Percentiles rank a stretch among this genome's conserved stretches.
Evolutionary conservation across 2,329 filamentous ascomycete species (phyloP).

Genomic region (Dryadomyces quercus-mongolicae): DNA sequence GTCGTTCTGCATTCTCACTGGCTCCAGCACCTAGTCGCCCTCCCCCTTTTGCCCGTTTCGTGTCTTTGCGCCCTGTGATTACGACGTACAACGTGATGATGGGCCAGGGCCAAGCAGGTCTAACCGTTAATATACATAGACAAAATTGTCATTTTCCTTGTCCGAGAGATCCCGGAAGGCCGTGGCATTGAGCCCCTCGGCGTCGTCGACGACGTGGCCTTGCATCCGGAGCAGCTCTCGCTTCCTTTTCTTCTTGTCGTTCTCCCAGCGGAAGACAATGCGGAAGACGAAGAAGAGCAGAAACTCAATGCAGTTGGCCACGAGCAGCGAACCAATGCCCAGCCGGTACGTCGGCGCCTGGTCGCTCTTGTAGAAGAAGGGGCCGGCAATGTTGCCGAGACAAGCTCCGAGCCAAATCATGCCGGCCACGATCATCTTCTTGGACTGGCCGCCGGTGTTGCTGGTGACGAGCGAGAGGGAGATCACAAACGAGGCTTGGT

Average conservation of each 20-base stretch:
- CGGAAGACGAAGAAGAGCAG: too few species aligned
- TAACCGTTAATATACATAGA: too few species aligned
- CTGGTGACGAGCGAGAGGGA: conserved; percentile 32
- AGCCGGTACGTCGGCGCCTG: conserved; percentile 30
- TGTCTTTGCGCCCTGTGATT: too few species aligned
- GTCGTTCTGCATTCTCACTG: too few species aligned
- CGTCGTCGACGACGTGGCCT: too few species aligned
- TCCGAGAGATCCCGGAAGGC: conserved; percentile 30
- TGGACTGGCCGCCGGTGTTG: conserved; percentile 44
- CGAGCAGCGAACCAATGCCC: conserved; percentile 29
- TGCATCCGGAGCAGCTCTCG: too few species aligned
- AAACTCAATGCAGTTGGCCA: conserved; percentile 26
- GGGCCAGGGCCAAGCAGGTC: too few species aligned
- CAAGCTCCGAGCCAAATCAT: conserved; percentile 8
- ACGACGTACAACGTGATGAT: too few species aligned
- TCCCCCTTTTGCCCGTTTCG: too few species aligned
- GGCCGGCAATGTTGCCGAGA: conserved; percentile 47
- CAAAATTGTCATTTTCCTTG: conserved; percentile 28
- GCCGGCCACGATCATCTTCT: conserved; percentile 39
- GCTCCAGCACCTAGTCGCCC: too few species aligned
- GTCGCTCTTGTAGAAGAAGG: conserved; percentile 48
- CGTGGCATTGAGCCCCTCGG: too few species aligned
- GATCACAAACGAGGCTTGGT: conserved; percentile 28
- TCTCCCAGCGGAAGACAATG: conserved; percentile 26
- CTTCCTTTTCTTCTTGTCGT: too few species aligned